A percentile compares a stretch with the other conserved stretches of the same genome.
These are phyloP conservation scores for Lachancea fermentati DNA, from an alignment of 805 yeast species.

Conservation along the genomic window DNA sequence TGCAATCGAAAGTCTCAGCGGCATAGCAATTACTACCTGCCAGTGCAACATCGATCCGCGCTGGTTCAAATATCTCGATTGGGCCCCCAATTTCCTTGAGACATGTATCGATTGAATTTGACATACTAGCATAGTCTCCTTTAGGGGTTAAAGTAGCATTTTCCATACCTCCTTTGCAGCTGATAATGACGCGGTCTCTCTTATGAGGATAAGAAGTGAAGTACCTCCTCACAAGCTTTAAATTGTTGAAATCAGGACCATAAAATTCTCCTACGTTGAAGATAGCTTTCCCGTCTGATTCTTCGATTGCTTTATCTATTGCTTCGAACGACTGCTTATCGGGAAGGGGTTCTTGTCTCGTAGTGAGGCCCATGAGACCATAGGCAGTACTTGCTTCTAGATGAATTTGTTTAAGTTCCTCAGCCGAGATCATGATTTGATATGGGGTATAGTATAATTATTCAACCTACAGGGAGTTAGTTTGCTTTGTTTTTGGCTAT, in stretches of 20 bases:
- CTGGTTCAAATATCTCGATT: conserved; percentile 61
- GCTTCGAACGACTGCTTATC: conserved; percentile 47
- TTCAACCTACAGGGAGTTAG: too few species aligned
- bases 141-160: conserved; percentile 39
- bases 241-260: conserved; percentile 49
- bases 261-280: conserved; percentile 79
- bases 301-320: conserved; percentile 46
- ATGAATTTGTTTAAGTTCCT: conserved; percentile 5
- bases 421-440: conserved; percentile 1
- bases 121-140: conserved; percentile 44
- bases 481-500: too few species aligned
- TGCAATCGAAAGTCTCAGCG: conserved; percentile 51
- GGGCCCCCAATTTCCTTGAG: conserved; percentile 40
- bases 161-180: conserved; percentile 62
- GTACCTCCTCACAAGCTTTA: conserved; percentile 53
- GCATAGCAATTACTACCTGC: conserved; percentile 27
- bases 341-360: conserved; percentile 55
- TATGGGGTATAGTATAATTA: too few species aligned
- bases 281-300: conserved; percentile 41
- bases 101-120: conserved; percentile 42
- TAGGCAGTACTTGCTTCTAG: conserved; percentile 39
- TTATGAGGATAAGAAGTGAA: conserved; percentile 51
- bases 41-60: conserved; percentile 53
- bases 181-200: conserved; percentile 50
- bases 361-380: conserved; percentile 80